Conservation (phyloP, 176 grass and related monocot species). For the Ensete glaucum region DNA sequence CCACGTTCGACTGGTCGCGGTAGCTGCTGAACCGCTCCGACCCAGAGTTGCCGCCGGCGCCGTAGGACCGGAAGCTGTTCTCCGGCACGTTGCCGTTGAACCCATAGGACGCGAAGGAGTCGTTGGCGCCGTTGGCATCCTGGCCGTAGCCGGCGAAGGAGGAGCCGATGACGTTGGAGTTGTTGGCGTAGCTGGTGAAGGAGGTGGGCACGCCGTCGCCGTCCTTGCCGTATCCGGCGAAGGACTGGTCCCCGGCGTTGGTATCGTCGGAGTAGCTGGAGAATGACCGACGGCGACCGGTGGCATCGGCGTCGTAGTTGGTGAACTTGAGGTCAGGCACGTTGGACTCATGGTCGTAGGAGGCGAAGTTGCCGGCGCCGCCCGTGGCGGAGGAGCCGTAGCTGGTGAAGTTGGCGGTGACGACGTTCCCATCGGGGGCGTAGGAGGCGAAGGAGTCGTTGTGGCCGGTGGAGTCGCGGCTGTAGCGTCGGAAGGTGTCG, state of each 20-base stretch:
- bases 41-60: conserved; percentile 2
- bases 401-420: conserved; percentile 18
- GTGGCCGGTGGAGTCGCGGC: conserved; percentile 6
- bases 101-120: conserved; percentile 9
- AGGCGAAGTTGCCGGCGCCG: conserved; percentile 8
- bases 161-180: conserved; percentile 14
- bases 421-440: conserved; percentile 10
- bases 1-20: conserved; percentile 17
- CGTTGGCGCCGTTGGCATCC: conserved; percentile 7
- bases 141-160: conserved; percentile 13
- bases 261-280: conserved; percentile 9
- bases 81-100: conserved; percentile 12
- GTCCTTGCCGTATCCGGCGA: conserved; percentile 10
- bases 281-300: neutral
- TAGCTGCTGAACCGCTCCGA: conserved; percentile 9
- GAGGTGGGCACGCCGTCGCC: neutral
- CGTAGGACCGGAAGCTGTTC: conserved; percentile 16
- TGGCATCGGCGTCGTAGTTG: conserved; percentile 9
- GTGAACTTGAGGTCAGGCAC: conserved; percentile 12
- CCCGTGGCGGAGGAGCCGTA: conserved; percentile 17
- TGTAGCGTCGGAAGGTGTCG: conserved; percentile 14
- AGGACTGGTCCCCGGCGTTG: conserved; percentile 14
- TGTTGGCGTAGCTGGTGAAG: conserved; percentile 1
- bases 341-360: conserved; percentile 4
- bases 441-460: conserved; percentile 3